A percentile compares a stretch with the other conserved stretches of the same genome.
These are phyloP conservation scores for Coniella vitis DNA, from an alignment of 2,329 filamentous ascomycete genomes.

Conservation along the genomic window DNA sequence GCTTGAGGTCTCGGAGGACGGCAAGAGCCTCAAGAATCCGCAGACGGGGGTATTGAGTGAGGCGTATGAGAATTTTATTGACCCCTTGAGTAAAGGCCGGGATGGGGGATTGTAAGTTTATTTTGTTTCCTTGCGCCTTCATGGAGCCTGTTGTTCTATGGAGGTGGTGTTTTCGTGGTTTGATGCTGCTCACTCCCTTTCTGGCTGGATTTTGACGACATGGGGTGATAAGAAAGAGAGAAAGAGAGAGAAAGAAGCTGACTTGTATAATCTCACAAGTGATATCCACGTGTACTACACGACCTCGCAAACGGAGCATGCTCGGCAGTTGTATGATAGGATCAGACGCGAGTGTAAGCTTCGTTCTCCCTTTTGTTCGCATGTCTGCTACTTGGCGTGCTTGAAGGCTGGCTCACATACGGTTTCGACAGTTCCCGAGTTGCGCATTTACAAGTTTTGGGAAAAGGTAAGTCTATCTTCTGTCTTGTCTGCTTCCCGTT, in stretches of 20 bases:
- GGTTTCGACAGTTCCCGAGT: conserved; percentile 62
- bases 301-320: conserved; percentile 60
- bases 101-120: conserved; percentile 63
- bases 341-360: conserved; percentile 70
- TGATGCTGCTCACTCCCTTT: too few relatives aligned
- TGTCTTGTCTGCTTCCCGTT: not conserved
- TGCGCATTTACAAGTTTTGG: conserved; percentile 74
- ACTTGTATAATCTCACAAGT: too few relatives aligned
- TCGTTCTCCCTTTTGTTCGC: not conserved
- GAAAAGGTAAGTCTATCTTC: conserved; percentile 35
- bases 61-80: conserved; percentile 63
- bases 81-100: conserved; percentile 58
- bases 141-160: too few relatives aligned
- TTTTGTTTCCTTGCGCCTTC: too few relatives aligned
- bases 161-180: too few relatives aligned
- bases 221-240: too few relatives aligned
- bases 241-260: too few relatives aligned
- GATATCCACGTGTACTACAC: conserved; percentile 85
- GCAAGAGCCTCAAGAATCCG: conserved; percentile 70
- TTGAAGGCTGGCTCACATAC: too few relatives aligned
- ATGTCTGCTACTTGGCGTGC: not conserved
- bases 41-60: conserved; percentile 52
- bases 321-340: conserved; percentile 66
- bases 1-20: conserved; percentile 58
- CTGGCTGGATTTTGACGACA: too few relatives aligned